These are phyloP conservation scores for Phytophthora tubulina DNA, from an alignment of 352 stramenopile genomes.

Conservation along the genomic window DNA sequence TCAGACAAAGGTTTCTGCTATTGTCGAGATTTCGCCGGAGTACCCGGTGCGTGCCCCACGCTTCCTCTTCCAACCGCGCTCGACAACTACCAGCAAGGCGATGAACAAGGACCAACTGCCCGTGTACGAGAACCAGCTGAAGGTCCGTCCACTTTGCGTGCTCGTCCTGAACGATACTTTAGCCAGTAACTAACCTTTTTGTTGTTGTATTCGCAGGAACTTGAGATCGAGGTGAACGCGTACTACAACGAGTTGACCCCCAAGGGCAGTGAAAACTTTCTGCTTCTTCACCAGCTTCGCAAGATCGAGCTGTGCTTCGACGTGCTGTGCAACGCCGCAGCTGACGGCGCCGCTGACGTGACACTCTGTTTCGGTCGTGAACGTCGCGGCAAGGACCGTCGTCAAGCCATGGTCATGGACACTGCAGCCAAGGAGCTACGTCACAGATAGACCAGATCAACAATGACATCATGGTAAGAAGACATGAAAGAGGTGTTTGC, in stretches of 20 bases:
- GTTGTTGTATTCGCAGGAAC: conserved; percentile 48
- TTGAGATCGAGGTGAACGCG: conserved; percentile 83
- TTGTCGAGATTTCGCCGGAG: conserved; percentile 71
- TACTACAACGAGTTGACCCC: conserved; percentile 72
- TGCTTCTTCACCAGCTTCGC: conserved; percentile 79
- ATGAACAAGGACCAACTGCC: conserved; percentile 48
- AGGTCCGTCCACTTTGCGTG: conserved; percentile 45
- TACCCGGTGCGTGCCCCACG: conserved; percentile 72
- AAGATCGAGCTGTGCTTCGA: conserved; percentile 79
- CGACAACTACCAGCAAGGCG: conserved; percentile 32
- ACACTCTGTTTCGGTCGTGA: conserved; percentile 66
- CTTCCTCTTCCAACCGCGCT: conserved; percentile 67
- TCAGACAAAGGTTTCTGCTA: conserved; percentile 48
- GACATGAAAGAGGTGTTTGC: conserved; percentile 9
- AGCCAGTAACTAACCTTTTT: conserved; percentile 7
- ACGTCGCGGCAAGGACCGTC: conserved; percentile 76
- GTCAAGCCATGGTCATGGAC: conserved; percentile 75
- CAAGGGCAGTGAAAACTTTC: conserved; percentile 49
- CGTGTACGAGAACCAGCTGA: conserved; percentile 67
- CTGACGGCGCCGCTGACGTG: conserved; percentile 40
- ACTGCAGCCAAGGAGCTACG: conserved; percentile 64
- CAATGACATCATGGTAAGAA: conserved; percentile 7
- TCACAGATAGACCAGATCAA: conserved; percentile 56
- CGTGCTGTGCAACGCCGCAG: conserved; percentile 51
- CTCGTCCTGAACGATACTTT: background rate